These are phyloP conservation scores for Yamadazyma takamatsuzukensis DNA, from an alignment of 805 yeast species.

Conservation along the genomic window DNA sequence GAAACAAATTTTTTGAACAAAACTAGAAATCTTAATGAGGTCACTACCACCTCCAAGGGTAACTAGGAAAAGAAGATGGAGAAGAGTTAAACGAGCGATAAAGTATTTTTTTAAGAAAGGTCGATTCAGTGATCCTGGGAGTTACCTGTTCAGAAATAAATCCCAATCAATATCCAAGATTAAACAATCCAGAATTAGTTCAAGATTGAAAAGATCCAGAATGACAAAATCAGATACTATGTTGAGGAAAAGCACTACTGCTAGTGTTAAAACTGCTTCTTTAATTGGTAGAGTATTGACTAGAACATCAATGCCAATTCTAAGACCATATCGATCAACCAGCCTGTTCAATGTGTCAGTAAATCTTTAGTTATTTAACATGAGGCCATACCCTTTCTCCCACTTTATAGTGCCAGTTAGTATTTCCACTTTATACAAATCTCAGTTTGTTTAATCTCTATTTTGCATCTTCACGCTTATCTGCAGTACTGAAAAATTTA, in stretches of 20 bases:
- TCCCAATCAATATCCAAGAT: conserved; percentile 22
- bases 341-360: conserved; percentile 16
- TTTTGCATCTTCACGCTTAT: neutral
- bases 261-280: conserved; percentile 17
- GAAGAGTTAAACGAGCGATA: conserved; percentile 25
- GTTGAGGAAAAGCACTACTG: conserved; percentile 15
- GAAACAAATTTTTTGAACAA: too few species aligned
- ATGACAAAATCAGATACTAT: conserved; percentile 11
- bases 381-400: too few species aligned
- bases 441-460: too few species aligned
- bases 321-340: conserved; percentile 11
- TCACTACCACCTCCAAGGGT: conserved; percentile 34
- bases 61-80: conserved; percentile 29
- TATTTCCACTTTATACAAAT: too few species aligned
- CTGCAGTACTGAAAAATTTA: conserved; percentile 1
- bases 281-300: conserved; percentile 19
- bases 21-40: conserved; percentile 24
- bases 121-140: conserved; percentile 21
- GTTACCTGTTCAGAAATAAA: conserved; percentile 10
- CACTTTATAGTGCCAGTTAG: too few species aligned
- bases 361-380: conserved; percentile 6
- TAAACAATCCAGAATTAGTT: conserved; percentile 20
- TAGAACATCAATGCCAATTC: conserved; percentile 17
- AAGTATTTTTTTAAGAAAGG: conserved; percentile 25
- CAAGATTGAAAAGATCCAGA: conserved; percentile 15